Base-by-base conservation (phyloP, 805 yeast species). In the Zygoascus ofunaensis region DNA sequence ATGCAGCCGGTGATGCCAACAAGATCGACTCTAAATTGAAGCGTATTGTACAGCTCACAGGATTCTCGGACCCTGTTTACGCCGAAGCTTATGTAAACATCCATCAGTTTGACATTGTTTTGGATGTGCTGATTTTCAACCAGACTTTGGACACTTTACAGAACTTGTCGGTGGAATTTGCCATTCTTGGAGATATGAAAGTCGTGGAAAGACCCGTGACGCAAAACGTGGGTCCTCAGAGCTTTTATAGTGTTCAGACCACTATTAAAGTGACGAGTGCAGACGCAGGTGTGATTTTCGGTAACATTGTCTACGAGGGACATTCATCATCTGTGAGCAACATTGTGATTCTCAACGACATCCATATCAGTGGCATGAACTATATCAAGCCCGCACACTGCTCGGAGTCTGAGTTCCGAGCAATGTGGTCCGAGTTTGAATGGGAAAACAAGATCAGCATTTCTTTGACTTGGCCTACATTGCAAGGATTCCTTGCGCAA, bases 341-440 rank as follows among this genome's bases (percentile, higher is more conserved):
- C 45, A 83, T 87, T 63, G 96, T 92, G 47, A 89, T 92, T 47
- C 73, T 92, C 59, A 87, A 86, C 58, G 97, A 92, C 61, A 87
- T 92, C 41, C 95, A 89, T 61, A 89, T 92, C 47, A 96, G 92
- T 62, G 85, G 92, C 43, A 86, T 92, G 87, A 97, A 92, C 65
- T 92, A 92, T 68, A 87, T 92, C 64, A 87, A 86, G 62, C 97
- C 98, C 18, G 92, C 94, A n/a, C 74, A 76, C 20, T 85, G 95
- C 63, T 70, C 87, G 14, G 97, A 90, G 66, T 77, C 80, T 37
- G 82, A 77, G 54, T 92, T 92, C 83, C 83, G 98, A 60, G 76
- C 80, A 57, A 90, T 89, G 97, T 92, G 99, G 99, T 87, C 87
- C 62, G 97, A 89, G 63, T 92, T 94, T 61, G 99, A 92, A 68